Evolutionary conservation across 2,329 filamentous ascomycete species (phyloP), one percentile per base, ranked within the genome.

Genomic region (Talaromyces sp.): DNA sequence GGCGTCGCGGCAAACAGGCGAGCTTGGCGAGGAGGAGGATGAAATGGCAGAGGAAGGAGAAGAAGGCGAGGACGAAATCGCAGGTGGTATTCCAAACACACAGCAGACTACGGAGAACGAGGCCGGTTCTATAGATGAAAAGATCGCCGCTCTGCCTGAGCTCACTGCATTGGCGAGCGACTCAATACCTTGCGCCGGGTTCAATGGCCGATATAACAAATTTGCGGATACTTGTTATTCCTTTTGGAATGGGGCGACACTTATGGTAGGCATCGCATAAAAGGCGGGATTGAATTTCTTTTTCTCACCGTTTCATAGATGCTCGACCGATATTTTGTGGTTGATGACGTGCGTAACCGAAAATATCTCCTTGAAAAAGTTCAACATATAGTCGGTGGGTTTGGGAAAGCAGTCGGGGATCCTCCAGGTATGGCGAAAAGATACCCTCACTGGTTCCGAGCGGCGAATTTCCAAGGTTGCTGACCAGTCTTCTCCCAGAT

Each of bases 141-240:
- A 49, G 47, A 59, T 73, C 27, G 51, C 50, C 27, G 46, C 51
- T n/a, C 60, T 76, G 30, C 65, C 70, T 27, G 47, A 55, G 45
- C 51, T 71, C 29, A 22, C 51, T 36, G 54, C 63, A 11, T 55
- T 52, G 17, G 61, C 47, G 42, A 64, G 48, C 35, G 67, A 65
- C 46, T 67, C 65, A 56, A 68, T 80, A 35, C 72, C 76, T 9
- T 82, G 81, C 65, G 82, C 90, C 1, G 94, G 92, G 9, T 91
- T 95, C 75, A 96, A 95, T 65, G 94, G 94, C 22, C 86, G 94
- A 45, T 86, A 85, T 69, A 97, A 96, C 76, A 99, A 99, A 72
- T 82, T 87, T 43, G 89, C 90, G 9, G 94, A 99, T 73, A 97
- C 94, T 0, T 99, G 94, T 75, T 99, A 99, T 72, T 88, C 86